A percentile compares a stretch with the other conserved stretches of the same genome.
These are phyloP conservation scores for Rhodotorula taiwanensis DNA, from an alignment of 768 basidiomycete species.

Conservation along the genomic window DNA sequence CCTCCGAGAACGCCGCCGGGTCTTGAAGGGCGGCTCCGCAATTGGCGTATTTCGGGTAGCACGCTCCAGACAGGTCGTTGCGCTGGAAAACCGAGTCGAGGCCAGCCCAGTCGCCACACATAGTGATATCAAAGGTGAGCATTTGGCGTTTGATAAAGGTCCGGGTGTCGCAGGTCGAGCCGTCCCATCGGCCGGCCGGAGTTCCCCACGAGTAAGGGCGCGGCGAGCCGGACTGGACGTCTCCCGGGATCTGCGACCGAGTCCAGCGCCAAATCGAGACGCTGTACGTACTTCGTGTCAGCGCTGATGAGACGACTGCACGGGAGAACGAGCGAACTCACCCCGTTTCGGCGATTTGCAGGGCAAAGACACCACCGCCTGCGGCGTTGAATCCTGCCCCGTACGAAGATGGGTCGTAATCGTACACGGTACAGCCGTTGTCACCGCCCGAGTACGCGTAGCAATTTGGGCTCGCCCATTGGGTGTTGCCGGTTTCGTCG, in stretches of 20 bases:
- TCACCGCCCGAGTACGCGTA: conserved; percentile 31
- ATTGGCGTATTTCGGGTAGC: conserved; percentile 37
- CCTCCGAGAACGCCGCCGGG: conserved; percentile 52
- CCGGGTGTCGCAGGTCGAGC: conserved; percentile 45
- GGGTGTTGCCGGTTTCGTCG: conserved; percentile 42
- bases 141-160: conserved; percentile 42
- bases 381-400: conserved; percentile 50
- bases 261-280: conserved; percentile 53
- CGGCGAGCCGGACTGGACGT: conserved; percentile 41
- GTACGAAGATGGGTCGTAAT: conserved; percentile 45
- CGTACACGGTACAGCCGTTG: conserved; percentile 49
- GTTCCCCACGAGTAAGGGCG: conserved; percentile 48
- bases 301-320: conserved; percentile 16
- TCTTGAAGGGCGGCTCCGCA: conserved; percentile 51
- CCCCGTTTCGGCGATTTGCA: conserved; percentile 31
- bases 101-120: conserved; percentile 51
- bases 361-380: conserved; percentile 50
- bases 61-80: not conserved
- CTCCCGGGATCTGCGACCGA: conserved; percentile 40
- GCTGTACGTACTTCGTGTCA: conserved; percentile 13
- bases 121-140: conserved; percentile 7
- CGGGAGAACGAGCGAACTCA: conserved; percentile 44
- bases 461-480: conserved; percentile 44
- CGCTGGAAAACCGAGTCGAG: conserved; percentile 34
- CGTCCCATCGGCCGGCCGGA: conserved; percentile 48